A percentile compares a stretch with the other conserved stretches of the same genome.
These are phyloP conservation scores for Pythium sukuiense DNA, from an alignment of 352 stramenopile genomes.

Conservation along the genomic window DNA sequence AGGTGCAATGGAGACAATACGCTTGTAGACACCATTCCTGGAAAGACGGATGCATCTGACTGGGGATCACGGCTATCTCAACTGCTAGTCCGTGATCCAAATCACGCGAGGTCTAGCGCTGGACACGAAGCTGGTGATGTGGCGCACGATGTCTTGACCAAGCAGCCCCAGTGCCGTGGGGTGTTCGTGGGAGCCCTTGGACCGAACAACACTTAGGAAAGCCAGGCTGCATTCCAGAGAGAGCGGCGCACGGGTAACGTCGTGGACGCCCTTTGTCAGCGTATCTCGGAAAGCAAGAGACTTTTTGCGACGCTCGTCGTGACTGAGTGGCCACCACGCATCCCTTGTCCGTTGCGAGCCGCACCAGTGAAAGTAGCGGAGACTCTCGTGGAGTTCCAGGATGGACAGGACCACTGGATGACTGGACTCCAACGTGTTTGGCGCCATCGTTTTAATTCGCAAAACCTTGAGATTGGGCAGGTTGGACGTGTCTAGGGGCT, in stretches of 20 bases:
- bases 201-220: background rate
- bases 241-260: background rate
- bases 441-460: background rate
- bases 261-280: background rate
- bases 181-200: background rate
- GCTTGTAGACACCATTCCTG: no score
- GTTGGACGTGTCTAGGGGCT: background rate
- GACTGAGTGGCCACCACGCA: background rate
- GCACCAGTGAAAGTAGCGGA: background rate
- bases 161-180: background rate
- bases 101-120: background rate
- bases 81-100: background rate
- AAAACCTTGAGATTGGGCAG: background rate
- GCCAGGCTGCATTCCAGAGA: background rate
- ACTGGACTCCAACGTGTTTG: background rate
- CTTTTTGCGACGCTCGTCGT: background rate
- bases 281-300: background rate
- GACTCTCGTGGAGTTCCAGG: background rate
- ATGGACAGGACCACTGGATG: background rate
- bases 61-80: background rate
- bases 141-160: background rate
- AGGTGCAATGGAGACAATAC: background rate
- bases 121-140: background rate
- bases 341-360: background rate
- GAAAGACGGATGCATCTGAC: no score